phyloP scores from a whole-genome alignment of 768 basidiomycete genomes.

The Termitomyces sp. region DNA sequence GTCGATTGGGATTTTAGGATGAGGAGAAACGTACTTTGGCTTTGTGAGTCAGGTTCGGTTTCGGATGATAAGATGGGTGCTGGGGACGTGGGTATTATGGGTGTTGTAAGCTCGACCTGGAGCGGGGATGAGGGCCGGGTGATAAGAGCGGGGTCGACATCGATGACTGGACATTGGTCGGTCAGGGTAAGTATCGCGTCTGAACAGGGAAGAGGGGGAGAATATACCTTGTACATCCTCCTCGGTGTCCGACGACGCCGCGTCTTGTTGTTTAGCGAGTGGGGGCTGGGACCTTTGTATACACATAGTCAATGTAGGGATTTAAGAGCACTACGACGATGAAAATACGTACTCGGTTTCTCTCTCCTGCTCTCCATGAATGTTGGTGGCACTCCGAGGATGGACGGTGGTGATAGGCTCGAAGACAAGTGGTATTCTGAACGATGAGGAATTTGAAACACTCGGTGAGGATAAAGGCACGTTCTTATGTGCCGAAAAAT shows the following conservation, averaged over 20 bases:
- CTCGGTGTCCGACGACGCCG: conserved; percentile 30
- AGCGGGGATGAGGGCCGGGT: neutral
- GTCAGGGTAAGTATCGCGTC: neutral
- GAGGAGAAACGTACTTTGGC: conserved; percentile 7
- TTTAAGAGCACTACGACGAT: too few relatives aligned
- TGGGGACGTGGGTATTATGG: conserved; percentile 7
- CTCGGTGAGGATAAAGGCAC: conserved; percentile 19
- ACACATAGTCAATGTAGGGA: neutral
- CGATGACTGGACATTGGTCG: conserved; percentile 1
- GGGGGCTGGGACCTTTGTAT: neutral
- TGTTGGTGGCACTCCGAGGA: neutral
- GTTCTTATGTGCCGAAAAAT: neutral
- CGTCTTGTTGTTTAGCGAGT: neutral
- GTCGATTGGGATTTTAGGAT: neutral
- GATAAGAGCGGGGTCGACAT: neutral
- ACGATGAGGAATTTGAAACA: neutral
- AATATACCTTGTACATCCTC: conserved; percentile 32
- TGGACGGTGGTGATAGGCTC: conserved; percentile 8
- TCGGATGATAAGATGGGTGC: conserved; percentile 10
- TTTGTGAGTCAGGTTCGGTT: conserved; percentile 17
- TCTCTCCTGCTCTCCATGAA: neutral
- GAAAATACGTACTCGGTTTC: neutral
- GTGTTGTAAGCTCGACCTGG: neutral
- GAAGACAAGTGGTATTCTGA: conserved; percentile 19
- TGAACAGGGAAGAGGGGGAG: neutral